phyloP scores from a whole-genome alignment of 371 early-diverging fungal species.

The Rhizopus arrhizus region DNA sequence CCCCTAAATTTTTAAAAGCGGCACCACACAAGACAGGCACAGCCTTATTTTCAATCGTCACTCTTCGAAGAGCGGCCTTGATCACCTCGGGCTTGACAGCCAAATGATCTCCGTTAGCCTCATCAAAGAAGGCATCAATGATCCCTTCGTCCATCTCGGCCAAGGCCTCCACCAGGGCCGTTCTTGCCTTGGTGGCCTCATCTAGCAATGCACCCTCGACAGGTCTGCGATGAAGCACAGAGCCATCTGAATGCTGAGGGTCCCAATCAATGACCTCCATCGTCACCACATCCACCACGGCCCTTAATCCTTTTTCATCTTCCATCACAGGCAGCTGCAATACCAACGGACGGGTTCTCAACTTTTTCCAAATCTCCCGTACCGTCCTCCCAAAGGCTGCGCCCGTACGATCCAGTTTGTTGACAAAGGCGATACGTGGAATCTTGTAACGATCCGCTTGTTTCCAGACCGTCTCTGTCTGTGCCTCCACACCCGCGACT shows the following conservation, averaged over 20 bases:
- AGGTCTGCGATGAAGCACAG: slow-evolving; percentile 34
- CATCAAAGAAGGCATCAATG: slow-evolving; percentile 77
- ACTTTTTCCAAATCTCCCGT: slow-evolving; percentile 62
- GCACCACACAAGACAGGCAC: slow-evolving; percentile 92
- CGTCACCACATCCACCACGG: slow-evolving; percentile 78
- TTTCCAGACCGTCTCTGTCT: slow-evolving; percentile 93
- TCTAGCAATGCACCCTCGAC: slow-evolving; percentile 43
- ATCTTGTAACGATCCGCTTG: slow-evolving; percentile 86
- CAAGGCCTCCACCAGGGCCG: slow-evolving; percentile 78
- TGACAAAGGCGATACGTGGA: slow-evolving; percentile 88
- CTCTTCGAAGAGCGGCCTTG: slow-evolving; percentile 69
- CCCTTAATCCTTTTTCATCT: slow-evolving; percentile 42
- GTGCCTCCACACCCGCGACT: slow-evolving; percentile 96
- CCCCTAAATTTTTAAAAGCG: slow-evolving; percentile 87
- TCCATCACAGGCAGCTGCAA: slow-evolving; percentile 74
- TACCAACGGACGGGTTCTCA: slow-evolving; percentile 73
- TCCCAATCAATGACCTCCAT: slow-evolving; percentile 78
- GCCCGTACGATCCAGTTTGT: slow-evolving; percentile 92
- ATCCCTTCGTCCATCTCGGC: slow-evolving; percentile 86
- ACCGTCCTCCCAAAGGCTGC: slow-evolving; percentile 72
- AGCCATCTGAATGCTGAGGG: slow-evolving; percentile 53
- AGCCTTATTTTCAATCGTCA: slow-evolving; percentile 66
- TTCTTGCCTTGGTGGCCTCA: slow-evolving; percentile 60
- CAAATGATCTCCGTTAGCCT: slow-evolving; percentile 70
- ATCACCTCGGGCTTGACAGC: slow-evolving; percentile 63